Evolutionary conservation across 352 stramenopile genomes (phyloP), one percentile per base, ranked within the genome.

Genomic region (Elongisporangium anandrum): DNA sequence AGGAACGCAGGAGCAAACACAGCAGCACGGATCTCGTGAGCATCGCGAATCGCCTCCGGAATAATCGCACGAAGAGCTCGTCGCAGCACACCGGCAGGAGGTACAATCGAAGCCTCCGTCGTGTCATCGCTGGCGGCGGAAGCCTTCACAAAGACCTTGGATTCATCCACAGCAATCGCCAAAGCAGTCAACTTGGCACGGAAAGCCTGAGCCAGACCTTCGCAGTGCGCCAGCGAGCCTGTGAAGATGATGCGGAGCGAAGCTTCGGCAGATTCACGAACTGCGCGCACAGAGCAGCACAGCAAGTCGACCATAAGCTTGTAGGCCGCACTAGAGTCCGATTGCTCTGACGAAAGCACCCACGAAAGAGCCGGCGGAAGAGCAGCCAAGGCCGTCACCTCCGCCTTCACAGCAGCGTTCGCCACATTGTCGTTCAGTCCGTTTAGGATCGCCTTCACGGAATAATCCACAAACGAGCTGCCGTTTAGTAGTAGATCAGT

Each of bases 291-390:
- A 5, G 72, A 65, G 19, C 69, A 87, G 41, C 68, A 73, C 21
- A 93, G 58, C 9, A 93, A 55, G 24, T 90, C 81, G 20, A 90
- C 76, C 29, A 85, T 60, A 17, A 86, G 63, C 20, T 68, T 75
- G 64, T 90, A 90, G 19, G 76, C 72, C 39, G 71, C 70, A 7
- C 53, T 71, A 8, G 70, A 61, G 50, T 88, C 65, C 20, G 70
- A 52, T 48, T 91, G 79, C 51, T 88, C 67, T 5, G 79, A 91
- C 39, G 77, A 72, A 13, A 93, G 69, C 38, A 90, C 83, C 83
- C 83, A 93, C 54, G 77, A 69, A 13, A 93, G 64, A 38, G 83
- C 68, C 10, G 58, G 61, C 22, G 83, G 63, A 41, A 93, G 63
- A 17, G 72, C 68, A 22, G 69, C 61, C 6, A 93, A 58, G 4